Evolutionary conservation across 1,284 basidiomycete genomes (phyloP), one percentile per base, ranked within the genome.

Genomic region (Uromyces viciae-fabae): DNA sequence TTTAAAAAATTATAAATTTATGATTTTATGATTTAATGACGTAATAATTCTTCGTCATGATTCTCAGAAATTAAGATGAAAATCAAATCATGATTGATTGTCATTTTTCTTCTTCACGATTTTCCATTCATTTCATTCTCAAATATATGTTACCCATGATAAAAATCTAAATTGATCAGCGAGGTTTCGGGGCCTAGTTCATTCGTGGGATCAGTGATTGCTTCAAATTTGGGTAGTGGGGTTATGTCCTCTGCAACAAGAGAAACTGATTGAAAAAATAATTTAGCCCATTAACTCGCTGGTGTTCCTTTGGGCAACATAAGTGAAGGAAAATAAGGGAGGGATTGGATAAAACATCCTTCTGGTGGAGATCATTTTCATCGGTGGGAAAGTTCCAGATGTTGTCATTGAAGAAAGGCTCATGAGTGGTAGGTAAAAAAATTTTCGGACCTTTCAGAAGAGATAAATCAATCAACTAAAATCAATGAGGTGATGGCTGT

Each of bases 111-210:
- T n/a, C n/a, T n/a, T n/a, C n/a, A n/a, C n/a, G n/a, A n/a, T n/a
- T n/a, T n/a, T n/a, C n/a, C n/a, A n/a, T n/a, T n/a, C n/a, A n/a
- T n/a, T n/a, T n/a, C n/a, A n/a, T n/a, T n/a, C n/a, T n/a, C n/a
- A n/a, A n/a, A n/a, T n/a, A n/a, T n/a, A n/a, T n/a, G n/a, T n/a
- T n/a, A n/a, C n/a, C n/a, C n/a, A n/a, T n/a, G n/a, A n/a, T n/a
- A n/a, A n/a, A n/a, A n/a, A n/a, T n/a, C n/a, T n/a, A 31, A 69
- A 1, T 69, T 69, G 36, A 69, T 69, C n/a, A 69, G 43, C 33
- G 66, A 46, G 22, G 49, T 46, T 7, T 69, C 66, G 3, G 15
- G 22, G 25, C 25, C n/a, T 31, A 69, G 40, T 14, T 46, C n/a
- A 49, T 69, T 31, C 1, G 19, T 31, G 7, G 66, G 40, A 19